phyloP scores from a whole-genome alignment of 2,329 filamentous ascomycete species.

The Camptophora hylomeconis region DNA sequence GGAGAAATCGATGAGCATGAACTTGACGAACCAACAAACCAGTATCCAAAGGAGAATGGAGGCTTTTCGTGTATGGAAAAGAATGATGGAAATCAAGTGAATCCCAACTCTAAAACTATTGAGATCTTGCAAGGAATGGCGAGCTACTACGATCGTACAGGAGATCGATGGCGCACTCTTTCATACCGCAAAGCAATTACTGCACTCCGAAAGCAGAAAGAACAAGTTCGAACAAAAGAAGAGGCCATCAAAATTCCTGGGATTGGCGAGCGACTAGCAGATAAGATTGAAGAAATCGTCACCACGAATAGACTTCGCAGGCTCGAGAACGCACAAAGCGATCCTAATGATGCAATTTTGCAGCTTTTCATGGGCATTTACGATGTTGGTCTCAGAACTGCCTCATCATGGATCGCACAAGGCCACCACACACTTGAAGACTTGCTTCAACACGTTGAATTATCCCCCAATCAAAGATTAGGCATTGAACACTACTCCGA shows the following conservation, averaged over 20 bases:
- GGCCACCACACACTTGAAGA: slow-evolving; percentile 66
- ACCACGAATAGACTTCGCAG: slow-evolving; percentile 57
- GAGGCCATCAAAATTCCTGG: slow-evolving; percentile 55
- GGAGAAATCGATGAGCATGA: slow-evolving; percentile 1
- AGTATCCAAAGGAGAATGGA: slow-evolving; percentile 20
- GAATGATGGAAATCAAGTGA: slow-evolving; percentile 34
- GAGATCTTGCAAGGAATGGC: slow-evolving; percentile 66
- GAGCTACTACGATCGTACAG: slow-evolving; percentile 55
- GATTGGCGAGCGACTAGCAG: slow-evolving; percentile 60
- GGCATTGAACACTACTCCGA: slow-evolving; percentile 72
- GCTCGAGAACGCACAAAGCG: slow-evolving; percentile 55
- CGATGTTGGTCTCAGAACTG: slow-evolving; percentile 58
- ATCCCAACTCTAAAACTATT: slow-evolving; percentile 66
- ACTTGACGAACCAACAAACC: too few relatives aligned
- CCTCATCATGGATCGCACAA: slow-evolving; percentile 61
- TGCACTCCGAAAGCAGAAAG: slow-evolving; percentile 53
- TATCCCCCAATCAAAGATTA: slow-evolving; percentile 58
- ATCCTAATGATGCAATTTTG: slow-evolving; percentile 53
- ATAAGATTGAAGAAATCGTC: slow-evolving; percentile 83
- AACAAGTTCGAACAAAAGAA: slow-evolving; percentile 52
- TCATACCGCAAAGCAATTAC: slow-evolving; percentile 67
- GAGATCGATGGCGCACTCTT: slow-evolving; percentile 62
- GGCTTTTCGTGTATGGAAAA: slow-evolving; percentile 49
- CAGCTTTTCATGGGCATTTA: slow-evolving; percentile 67
- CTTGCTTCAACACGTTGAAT: slow-evolving; percentile 44